Evolutionary conservation across 2,329 filamentous ascomycete genomes (phyloP).

Genomic region (Colletotrichum falcatum): DNA sequence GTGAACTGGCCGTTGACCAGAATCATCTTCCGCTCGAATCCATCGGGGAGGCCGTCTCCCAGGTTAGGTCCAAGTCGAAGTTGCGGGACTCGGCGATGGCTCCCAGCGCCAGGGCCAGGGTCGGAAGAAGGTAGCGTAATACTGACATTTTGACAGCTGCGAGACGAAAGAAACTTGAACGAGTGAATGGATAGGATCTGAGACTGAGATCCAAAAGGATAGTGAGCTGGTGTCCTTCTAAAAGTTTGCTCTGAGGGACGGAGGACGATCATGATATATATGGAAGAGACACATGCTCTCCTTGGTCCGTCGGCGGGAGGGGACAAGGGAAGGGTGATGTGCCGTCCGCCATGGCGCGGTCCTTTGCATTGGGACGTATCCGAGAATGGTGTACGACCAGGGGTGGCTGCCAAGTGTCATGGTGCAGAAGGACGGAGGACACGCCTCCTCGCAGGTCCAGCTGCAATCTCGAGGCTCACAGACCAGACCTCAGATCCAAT

Average conservation of each 20-base stretch:
- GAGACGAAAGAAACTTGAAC: slow-evolving; percentile 30
- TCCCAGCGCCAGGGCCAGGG: slow-evolving; percentile 37
- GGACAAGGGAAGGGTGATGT: slow-evolving; percentile 32
- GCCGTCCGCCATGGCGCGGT: slow-evolving; percentile 36
- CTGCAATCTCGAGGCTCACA: slow-evolving; percentile 33
- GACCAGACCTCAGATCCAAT: slow-evolving; percentile 30
- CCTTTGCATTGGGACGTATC: slow-evolving; percentile 33
- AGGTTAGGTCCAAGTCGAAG: slow-evolving; percentile 50
- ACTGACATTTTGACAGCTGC: slow-evolving; percentile 36
- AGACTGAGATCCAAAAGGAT: slow-evolving; percentile 31
- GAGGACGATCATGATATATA: slow-evolving; percentile 41
- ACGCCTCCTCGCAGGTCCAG: slow-evolving; percentile 21
- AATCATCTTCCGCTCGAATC: slow-evolving; percentile 57
- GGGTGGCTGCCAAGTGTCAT: slow-evolving; percentile 28
- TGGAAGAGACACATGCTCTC: slow-evolving; percentile 29
- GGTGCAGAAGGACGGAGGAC: slow-evolving; percentile 7
- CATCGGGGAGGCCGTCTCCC: slow-evolving; percentile 56
- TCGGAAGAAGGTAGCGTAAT: slow-evolving; percentile 39
- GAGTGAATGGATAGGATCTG: slow-evolving; percentile 40
- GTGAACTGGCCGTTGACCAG: slow-evolving; percentile 72
- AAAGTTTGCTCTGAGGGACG: not conserved
- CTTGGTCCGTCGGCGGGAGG: slow-evolving; percentile 19
- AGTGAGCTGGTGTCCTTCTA: slow-evolving; percentile 31
- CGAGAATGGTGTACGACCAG: slow-evolving; percentile 26
- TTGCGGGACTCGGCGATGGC: slow-evolving; percentile 32